Evolutionary conservation across 1,139 yeast genomes (phyloP).

Genomic region (Pichiaceae sp.): DNA sequence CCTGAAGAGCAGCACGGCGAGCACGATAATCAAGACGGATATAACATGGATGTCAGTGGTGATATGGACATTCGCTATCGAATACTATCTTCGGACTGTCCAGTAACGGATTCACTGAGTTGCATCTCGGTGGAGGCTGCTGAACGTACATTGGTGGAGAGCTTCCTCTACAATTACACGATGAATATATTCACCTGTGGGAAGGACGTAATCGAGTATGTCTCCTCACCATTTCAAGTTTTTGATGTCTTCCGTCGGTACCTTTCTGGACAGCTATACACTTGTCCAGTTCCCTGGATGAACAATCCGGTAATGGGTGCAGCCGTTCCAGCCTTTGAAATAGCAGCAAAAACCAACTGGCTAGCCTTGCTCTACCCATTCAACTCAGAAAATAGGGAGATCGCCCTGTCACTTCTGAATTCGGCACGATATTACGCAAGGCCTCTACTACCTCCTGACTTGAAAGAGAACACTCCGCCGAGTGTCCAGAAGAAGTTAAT

Average conservation of each 20-base stretch:
- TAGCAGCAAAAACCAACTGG: slow-evolving; percentile 24
- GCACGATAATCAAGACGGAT: neutral
- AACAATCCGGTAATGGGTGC: slow-evolving; percentile 27
- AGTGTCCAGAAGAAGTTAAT: slow-evolving; percentile 15
- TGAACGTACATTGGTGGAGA: slow-evolving; percentile 22
- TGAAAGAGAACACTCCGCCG: slow-evolving; percentile 13
- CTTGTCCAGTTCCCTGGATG: slow-evolving; percentile 26
- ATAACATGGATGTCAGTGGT: neutral
- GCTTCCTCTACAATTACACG: slow-evolving; percentile 22
- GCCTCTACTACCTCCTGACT: slow-evolving; percentile 16
- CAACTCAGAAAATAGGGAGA: slow-evolving; percentile 4
- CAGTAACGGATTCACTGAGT: neutral
- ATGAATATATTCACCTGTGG: slow-evolving; percentile 20
- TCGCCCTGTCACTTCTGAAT: slow-evolving; percentile 9
- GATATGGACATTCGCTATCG: neutral
- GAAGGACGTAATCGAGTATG: slow-evolving; percentile 8
- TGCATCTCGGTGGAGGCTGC: slow-evolving; percentile 9
- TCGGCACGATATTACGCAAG: slow-evolving; percentile 15
- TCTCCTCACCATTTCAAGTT: slow-evolving; percentile 23
- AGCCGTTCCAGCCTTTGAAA: slow-evolving; percentile 19
- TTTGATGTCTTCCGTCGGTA: slow-evolving; percentile 16
- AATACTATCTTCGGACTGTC: neutral
- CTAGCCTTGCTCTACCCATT: slow-evolving; percentile 15
- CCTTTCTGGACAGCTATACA: slow-evolving; percentile 15
- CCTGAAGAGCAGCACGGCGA: no score